Conservation (phyloP, 2,329 filamentous ascomycete species). For the Paecilomyces fulvus region DNA sequence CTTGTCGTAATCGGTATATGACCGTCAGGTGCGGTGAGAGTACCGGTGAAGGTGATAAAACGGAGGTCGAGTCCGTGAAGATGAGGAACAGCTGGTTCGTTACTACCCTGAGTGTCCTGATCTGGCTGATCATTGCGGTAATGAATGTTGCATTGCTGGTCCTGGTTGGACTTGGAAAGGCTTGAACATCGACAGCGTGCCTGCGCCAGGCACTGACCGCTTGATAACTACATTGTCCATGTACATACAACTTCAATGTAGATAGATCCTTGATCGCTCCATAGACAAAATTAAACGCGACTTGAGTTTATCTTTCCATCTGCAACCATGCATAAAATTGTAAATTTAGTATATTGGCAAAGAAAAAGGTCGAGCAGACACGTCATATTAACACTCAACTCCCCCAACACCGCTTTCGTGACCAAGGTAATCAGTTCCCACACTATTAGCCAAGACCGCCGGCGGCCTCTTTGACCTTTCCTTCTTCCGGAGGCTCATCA, state of each 20-base stretch:
- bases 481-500: constrained; percentile 72
- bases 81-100: constrained; percentile 69
- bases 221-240: background rate
- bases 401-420: background rate
- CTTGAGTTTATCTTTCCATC: background rate
- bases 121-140: constrained; percentile 66
- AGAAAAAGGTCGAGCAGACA: background rate
- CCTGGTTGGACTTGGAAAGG: constrained; percentile 49
- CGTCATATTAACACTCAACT: background rate
- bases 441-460: constrained; percentile 24
- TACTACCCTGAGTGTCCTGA: constrained; percentile 47
- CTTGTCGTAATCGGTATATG: constrained; percentile 72
- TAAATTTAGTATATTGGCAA: background rate
- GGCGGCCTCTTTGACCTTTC: constrained; percentile 75
- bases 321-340: background rate
- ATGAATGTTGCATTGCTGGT: constrained; percentile 76
- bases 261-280: background rate
- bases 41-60: constrained; percentile 19
- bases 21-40: constrained; percentile 49
- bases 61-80: constrained; percentile 33
- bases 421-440: background rate
- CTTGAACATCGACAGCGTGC: constrained; percentile 12
- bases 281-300: background rate
- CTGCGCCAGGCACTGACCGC: background rate
- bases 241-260: background rate